Percentiles rank a stretch among this genome's conserved stretches.
Evolutionary conservation across 495 filamentous ascomycete species (phyloP).

Genomic region (Sphaerosporella brunnea): DNA sequence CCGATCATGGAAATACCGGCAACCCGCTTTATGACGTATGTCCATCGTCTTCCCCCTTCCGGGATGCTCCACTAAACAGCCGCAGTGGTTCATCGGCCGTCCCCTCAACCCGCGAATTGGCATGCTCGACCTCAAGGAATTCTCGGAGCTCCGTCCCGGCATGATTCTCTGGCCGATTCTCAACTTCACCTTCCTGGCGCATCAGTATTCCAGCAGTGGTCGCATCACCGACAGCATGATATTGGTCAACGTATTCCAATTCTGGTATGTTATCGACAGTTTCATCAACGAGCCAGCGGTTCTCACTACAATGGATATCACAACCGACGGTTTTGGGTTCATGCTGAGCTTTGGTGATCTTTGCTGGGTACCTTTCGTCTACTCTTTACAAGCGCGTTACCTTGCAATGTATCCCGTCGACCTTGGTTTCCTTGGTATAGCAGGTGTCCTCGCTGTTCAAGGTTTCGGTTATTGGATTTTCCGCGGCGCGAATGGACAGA

Average conservation of each 20-base stretch:
- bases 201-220: conserved; percentile 71
- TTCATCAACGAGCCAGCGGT: conserved; percentile 84
- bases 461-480: conserved; percentile 69
- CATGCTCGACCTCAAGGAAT: conserved; percentile 81
- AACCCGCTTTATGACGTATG: conserved; percentile 66
- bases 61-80: too few relatives aligned
- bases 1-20: conserved; percentile 62
- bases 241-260: conserved; percentile 61
- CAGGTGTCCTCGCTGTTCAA: conserved; percentile 45
- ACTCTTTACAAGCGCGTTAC: conserved; percentile 75
- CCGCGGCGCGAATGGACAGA: conserved; percentile 78
- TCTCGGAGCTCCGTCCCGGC: conserved; percentile 78
- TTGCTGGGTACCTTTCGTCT: conserved; percentile 83
- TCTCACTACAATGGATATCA: conserved; percentile 92
- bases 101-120: conserved; percentile 84
- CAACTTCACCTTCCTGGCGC: conserved; percentile 67
- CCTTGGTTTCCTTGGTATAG: conserved; percentile 47
- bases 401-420: conserved; percentile 63
- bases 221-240: conserved; percentile 76
- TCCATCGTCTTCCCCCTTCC: too few relatives aligned
- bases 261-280: conserved; percentile 68
- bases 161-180: conserved; percentile 79
- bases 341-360: conserved; percentile 95
- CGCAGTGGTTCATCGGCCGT: conserved; percentile 74
- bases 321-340: conserved; percentile 83